These are phyloP conservation scores for Trichoderma breve DNA, from an alignment of 2,329 filamentous ascomycete genomes.

Conservation along the genomic window DNA sequence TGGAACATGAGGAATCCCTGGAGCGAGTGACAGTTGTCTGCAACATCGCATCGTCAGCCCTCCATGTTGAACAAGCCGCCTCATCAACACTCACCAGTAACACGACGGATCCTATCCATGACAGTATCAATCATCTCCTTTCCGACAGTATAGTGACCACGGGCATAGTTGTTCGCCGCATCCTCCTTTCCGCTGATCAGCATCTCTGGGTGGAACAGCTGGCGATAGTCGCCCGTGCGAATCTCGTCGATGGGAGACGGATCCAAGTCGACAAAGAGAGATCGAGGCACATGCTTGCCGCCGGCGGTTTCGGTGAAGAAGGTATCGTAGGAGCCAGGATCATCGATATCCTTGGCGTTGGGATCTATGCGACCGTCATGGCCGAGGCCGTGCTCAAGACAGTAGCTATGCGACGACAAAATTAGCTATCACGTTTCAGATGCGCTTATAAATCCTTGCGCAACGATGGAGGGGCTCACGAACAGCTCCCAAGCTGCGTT, in stretches of 20 bases:
- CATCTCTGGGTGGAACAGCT: conserved; percentile 70
- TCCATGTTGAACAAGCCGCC: conserved; percentile 12
- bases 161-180: conserved; percentile 75
- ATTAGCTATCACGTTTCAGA: conserved; percentile 25
- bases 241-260: conserved; percentile 73
- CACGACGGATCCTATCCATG: conserved; percentile 67
- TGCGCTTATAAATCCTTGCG: not conserved
- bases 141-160: conserved; percentile 73
- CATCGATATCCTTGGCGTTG: conserved; percentile 56
- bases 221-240: conserved; percentile 64
- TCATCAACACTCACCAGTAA: conserved; percentile 54
- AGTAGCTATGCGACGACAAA: conserved; percentile 52
- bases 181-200: conserved; percentile 74
- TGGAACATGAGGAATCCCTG: conserved; percentile 75
- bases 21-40: conserved; percentile 70
- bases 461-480: conserved; percentile 38
- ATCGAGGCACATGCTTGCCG: conserved; percentile 70
- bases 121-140: conserved; percentile 73
- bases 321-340: conserved; percentile 66
- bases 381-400: conserved; percentile 69
- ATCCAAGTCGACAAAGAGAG: conserved; percentile 71
- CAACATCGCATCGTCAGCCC: not conserved
- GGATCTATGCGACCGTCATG: conserved; percentile 63
- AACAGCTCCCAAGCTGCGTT: conserved; percentile 77
- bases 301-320: conserved; percentile 72